A percentile compares a stretch with the other conserved stretches of the same genome.
Evolutionary conservation across 768 basidiomycete species (phyloP).

Genomic region (Hygrophorus russula): DNA sequence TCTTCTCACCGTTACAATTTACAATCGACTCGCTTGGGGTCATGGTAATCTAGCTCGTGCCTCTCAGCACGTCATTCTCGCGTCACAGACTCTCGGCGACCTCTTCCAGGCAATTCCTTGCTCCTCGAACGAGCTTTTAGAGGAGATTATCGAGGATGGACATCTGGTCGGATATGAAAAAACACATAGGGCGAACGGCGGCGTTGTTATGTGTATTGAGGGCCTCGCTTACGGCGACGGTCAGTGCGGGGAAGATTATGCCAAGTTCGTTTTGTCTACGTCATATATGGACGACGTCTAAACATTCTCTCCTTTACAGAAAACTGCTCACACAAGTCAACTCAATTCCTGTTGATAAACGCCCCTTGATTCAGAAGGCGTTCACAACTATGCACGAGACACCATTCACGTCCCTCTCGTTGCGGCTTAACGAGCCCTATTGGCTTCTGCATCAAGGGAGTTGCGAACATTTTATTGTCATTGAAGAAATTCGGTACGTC

Average conservation of each 20-base stretch:
- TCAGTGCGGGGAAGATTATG: constrained; percentile 37
- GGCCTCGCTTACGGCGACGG: constrained; percentile 48
- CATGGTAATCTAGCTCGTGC: constrained; percentile 45
- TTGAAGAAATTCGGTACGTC: constrained; percentile 61
- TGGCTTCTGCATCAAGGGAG: constrained; percentile 74
- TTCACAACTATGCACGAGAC: constrained; percentile 35
- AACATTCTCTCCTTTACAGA: constrained; percentile 19
- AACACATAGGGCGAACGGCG: constrained; percentile 11
- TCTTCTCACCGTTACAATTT: constrained; percentile 47
- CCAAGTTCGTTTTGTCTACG: constrained; percentile 24
- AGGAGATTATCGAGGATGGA: constrained; percentile 25
- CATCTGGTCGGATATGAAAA: constrained; percentile 21
- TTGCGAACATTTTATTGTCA: constrained; percentile 69
- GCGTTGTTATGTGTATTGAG: constrained; percentile 53
- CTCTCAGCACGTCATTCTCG: constrained; percentile 58
- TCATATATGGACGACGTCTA: background rate
- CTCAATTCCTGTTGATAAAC: constrained; percentile 20
- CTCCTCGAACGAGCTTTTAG: constrained; percentile 39
- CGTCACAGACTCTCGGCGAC: constrained; percentile 65
- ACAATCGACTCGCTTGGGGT: constrained; percentile 51
- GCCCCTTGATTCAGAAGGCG: constrained; percentile 23
- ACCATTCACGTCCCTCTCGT: constrained; percentile 37
- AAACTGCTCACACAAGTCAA: constrained; percentile 33
- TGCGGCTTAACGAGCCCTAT: constrained; percentile 68
- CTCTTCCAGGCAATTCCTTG: constrained; percentile 53